Evolutionary conservation across 352 stramenopile genomes (phyloP).

Genomic region (Lagenidium giganteum): DNA sequence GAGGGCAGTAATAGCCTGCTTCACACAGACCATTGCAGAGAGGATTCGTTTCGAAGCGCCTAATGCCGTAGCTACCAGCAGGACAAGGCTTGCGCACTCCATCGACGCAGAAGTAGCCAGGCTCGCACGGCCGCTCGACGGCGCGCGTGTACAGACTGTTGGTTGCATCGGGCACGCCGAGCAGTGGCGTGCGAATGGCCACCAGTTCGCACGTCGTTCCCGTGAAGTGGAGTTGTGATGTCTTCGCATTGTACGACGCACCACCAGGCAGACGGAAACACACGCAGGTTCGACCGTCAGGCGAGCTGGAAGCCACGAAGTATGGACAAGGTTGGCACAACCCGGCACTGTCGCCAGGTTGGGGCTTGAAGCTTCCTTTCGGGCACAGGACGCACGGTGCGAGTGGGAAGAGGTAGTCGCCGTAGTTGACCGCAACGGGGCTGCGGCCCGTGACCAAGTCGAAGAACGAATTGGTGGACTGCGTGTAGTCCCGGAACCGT

Average conservation of each 20-base stretch:
- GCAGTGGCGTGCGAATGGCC: slow-evolving; percentile 1
- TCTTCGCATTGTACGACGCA: slow-evolving; percentile 20
- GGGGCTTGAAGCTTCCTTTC: slow-evolving; percentile 62
- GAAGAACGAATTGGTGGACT: slow-evolving; percentile 24
- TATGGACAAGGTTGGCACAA: slow-evolving; percentile 48
- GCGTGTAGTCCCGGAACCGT: slow-evolving; percentile 21
- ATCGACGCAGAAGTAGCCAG: slow-evolving; percentile 47
- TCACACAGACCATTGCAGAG: slow-evolving; percentile 39
- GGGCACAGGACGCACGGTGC: slow-evolving; percentile 58
- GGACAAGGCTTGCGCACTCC: slow-evolving; percentile 52
- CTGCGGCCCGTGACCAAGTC: slow-evolving; percentile 36
- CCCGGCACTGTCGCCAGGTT: slow-evolving; percentile 29
- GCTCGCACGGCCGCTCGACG: slow-evolving; percentile 50
- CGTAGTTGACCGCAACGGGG: slow-evolving; percentile 50
- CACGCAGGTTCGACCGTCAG: slow-evolving; percentile 45
- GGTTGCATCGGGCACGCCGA: too few relatives aligned
- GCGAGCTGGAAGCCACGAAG: slow-evolving; percentile 31
- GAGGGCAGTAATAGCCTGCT: slow-evolving; percentile 53
- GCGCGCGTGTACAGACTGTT: slow-evolving; percentile 34
- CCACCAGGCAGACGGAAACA: slow-evolving; percentile 62
- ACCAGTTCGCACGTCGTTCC: slow-evolving; percentile 21
- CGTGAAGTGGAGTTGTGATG: slow-evolving; percentile 35
- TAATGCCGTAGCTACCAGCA: slow-evolving; percentile 34
- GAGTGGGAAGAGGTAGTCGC: slow-evolving; percentile 46
- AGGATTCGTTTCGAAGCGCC: slow-evolving; percentile 21